phyloP scores from a whole-genome alignment of 108 stramenopile genomes.

The Skeletonema marinoi region DNA sequence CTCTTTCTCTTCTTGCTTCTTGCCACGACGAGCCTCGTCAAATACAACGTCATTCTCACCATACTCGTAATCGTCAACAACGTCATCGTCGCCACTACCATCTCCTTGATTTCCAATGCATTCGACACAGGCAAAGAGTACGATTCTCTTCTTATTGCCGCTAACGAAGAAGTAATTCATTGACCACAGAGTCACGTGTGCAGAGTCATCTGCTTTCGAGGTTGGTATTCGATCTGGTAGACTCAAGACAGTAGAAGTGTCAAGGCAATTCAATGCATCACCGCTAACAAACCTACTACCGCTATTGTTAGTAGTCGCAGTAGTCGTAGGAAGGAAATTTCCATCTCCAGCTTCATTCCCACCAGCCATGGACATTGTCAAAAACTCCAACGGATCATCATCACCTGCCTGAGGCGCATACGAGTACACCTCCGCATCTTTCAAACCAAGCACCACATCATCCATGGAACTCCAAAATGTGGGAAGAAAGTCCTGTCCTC shows the following conservation, averaged over 20 bases:
- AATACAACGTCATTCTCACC: conserved; percentile 47
- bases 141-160: conserved; percentile 82
- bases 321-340: conserved; percentile 10
- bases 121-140: conserved; percentile 89
- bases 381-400: conserved; percentile 67
- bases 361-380: conserved; percentile 43
- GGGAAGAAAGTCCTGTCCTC: conserved; percentile 48
- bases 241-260: conserved; percentile 3
- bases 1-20: conserved; percentile 30
- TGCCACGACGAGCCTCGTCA: conserved; percentile 40
- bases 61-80: conserved; percentile 47
- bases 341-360: conserved; percentile 23
- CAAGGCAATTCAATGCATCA: conserved; percentile 17
- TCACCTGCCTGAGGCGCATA: conserved; percentile 70
- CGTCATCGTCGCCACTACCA: conserved; percentile 40
- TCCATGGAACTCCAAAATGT: conserved; percentile 78
- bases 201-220: conserved; percentile 22
- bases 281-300: conserved; percentile 17
- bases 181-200: conserved; percentile 74
- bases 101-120: conserved; percentile 51
- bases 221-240: conserved; percentile 24
- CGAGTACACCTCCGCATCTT: conserved; percentile 87
- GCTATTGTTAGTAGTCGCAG: neutral
- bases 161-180: conserved; percentile 96
- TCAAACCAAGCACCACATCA: conserved; percentile 66